Evolutionary conservation across 2,329 filamentous ascomycete species (phyloP).

Genomic region (Beauveria varroae): DNA sequence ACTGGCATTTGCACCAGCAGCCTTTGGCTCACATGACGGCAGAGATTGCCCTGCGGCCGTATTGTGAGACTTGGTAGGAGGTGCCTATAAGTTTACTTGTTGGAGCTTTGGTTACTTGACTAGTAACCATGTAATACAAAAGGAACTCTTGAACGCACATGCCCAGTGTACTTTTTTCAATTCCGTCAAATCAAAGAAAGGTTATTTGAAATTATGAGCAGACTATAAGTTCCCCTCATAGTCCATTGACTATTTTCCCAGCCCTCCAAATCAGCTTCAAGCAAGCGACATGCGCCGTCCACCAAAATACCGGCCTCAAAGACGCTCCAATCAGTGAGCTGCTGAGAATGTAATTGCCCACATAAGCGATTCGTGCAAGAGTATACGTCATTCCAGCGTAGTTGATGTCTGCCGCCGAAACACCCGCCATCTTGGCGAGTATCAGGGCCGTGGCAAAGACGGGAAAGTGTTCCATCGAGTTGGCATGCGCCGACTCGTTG

Average conservation of each 20-base stretch:
- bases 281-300: background rate
- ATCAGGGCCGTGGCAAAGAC: conserved; percentile 2
- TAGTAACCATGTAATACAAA: background rate
- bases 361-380: background rate
- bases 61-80: conserved; percentile 5
- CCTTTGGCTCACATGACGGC: background rate
- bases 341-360: background rate
- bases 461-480: conserved; percentile 10
- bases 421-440: conserved; percentile 1
- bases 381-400: conserved; percentile 1
- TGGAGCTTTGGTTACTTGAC: too few species aligned
- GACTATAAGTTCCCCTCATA: background rate
- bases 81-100: too few species aligned
- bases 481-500: conserved; percentile 5
- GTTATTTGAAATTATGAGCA: too few species aligned
- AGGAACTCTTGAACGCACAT: background rate
- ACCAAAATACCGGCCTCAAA: conserved; percentile 3
- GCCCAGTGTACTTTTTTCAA: too few species aligned
- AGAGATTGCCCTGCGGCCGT: conserved; percentile 7
- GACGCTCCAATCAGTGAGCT: background rate
- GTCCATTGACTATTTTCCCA: background rate
- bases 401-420: conserved; percentile 1
- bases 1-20: conserved; percentile 11
- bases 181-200: too few species aligned
- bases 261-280: conserved; percentile 8